Base-by-base conservation (phyloP, 192 early-diverging fungal genomes). In the Kappamyces sp. region DNA sequence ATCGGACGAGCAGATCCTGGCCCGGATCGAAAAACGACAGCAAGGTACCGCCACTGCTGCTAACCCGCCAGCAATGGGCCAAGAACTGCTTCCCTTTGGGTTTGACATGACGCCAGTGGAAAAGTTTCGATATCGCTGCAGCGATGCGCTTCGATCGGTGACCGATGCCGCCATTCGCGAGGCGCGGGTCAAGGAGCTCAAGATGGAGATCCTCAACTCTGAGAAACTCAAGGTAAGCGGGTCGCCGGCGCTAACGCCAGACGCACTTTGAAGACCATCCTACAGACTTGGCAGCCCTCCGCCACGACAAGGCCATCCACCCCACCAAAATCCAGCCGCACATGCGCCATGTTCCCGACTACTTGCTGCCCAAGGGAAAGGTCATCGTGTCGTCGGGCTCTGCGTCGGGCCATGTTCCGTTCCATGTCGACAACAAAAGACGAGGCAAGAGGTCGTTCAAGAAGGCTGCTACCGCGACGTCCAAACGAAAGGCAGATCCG, bases 231-330 rank as follows among this genome's bases (percentile, higher is more conserved):
- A 92, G 79, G 76, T 81, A 63, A 33, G 47, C 53, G 31, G 49
- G 10, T 12, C 23, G 23, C 13, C 15, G 50, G 1, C 40, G 9
- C 35, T 51, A 38, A 63, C 47, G 0, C 5, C 43, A 78, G 76
- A 76, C 91, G 1, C 91, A 99, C 74, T 99, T 99, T 73, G 93
- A 95, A 70, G 91, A 94, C 66, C 93, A 93, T 58, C 94, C 96
- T 36, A 82, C 83, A 36, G 96, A 99, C 74, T 66, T 97, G 47
- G 86, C 89, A 37, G 90, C 88, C 38, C 66, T 99, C 58, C 87
- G 90, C 5, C 94, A 95, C 71, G 96, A 99, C 69, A 83, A 85
- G 66, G 83, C 87, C 3, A 68, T 97, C 10, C 91, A 93, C 44
- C 90, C 89, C 6, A 80, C 85, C 1, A 72, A 85, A 47, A 83